These are phyloP conservation scores for Solanum piurae DNA, from an alignment of 257 asterid species.

Conservation along the genomic window DNA sequence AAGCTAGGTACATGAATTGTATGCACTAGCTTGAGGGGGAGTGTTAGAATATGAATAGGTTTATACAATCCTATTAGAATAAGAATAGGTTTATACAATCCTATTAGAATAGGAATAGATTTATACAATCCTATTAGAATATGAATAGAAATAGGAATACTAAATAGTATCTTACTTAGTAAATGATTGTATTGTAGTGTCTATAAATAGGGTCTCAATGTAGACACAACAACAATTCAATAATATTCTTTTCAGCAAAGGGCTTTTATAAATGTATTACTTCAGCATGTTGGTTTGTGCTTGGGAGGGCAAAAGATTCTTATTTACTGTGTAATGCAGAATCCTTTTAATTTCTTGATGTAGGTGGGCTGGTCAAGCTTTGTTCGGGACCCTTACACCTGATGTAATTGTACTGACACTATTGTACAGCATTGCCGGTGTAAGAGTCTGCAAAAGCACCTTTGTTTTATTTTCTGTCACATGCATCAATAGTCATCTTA, in stretches of 20 bases:
- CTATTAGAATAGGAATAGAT: too few species aligned
- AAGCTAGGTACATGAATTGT: too few species aligned
- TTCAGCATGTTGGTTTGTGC: not conserved
- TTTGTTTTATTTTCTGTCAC: not conserved
- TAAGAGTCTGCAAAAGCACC: constrained; percentile 18
- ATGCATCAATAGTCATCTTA: not conserved
- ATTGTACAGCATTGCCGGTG: constrained; percentile 90
- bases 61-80: too few species aligned
- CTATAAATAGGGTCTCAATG: too few species aligned
- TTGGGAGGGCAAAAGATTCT: not conserved
- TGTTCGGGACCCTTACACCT: constrained; percentile 86
- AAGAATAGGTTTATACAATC: too few species aligned
- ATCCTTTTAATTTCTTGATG: constrained; percentile 7
- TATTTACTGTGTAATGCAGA: not conserved
- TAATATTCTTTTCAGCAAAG: not conserved
- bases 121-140: too few species aligned
- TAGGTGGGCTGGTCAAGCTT: constrained; percentile 99
- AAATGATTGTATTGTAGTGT: too few species aligned
- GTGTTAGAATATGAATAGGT: too few species aligned
- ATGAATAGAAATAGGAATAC: too few species aligned
- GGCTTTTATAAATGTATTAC: not conserved
- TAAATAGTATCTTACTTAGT: too few species aligned
- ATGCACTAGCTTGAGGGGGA: too few species aligned
- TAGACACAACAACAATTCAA: too few species aligned
- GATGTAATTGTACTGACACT: constrained; percentile 80